Percentiles rank a stretch among this genome's conserved stretches.
Conservation (phyloP, 176 grass and related monocot genomes). For the Aegilops sharonensis region DNA sequence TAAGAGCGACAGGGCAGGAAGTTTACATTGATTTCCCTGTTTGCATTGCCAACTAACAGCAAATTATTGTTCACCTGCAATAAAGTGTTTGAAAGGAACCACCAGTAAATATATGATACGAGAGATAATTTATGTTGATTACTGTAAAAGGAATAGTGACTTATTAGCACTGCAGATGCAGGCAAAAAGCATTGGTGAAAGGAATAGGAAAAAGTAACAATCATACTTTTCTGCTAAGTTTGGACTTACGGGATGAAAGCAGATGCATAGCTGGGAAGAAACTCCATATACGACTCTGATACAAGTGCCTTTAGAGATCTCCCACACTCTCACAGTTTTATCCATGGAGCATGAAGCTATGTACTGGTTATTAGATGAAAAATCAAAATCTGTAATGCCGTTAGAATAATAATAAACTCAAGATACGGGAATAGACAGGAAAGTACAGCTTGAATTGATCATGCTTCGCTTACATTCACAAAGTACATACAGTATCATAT, state of each 20-base stretch:
- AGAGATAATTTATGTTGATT: not conserved
- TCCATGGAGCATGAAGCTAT: constrained; percentile 97
- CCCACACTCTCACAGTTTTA: constrained; percentile 95
- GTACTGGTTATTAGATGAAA: constrained; percentile 99
- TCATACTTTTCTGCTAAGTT: constrained; percentile 6
- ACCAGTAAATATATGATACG: constrained; percentile 21
- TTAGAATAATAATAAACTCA: constrained; percentile 56
- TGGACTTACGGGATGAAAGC: constrained; percentile 85
- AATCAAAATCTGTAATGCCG: constrained; percentile 99
- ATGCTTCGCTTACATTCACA: not conserved
- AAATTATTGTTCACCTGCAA: constrained; percentile 99
- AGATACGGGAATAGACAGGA: constrained; percentile 3
- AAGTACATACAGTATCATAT: constrained; percentile 8
- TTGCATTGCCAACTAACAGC: constrained; percentile 81
- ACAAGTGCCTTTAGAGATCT: constrained; percentile 85
- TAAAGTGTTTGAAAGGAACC: constrained; percentile 30
- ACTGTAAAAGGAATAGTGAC: not conserved
- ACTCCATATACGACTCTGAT: constrained; percentile 94
- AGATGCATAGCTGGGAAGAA: constrained; percentile 93
- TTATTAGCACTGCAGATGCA: constrained; percentile 17
- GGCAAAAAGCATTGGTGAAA: not conserved
- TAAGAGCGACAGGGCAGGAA: constrained; percentile 16
- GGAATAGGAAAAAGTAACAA: not conserved
- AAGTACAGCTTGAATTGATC: constrained; percentile 5
- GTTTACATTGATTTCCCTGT: constrained; percentile 91